Conservation (phyloP, 805 yeast genomes). For the Saccharomycopsis sp. region DNA sequence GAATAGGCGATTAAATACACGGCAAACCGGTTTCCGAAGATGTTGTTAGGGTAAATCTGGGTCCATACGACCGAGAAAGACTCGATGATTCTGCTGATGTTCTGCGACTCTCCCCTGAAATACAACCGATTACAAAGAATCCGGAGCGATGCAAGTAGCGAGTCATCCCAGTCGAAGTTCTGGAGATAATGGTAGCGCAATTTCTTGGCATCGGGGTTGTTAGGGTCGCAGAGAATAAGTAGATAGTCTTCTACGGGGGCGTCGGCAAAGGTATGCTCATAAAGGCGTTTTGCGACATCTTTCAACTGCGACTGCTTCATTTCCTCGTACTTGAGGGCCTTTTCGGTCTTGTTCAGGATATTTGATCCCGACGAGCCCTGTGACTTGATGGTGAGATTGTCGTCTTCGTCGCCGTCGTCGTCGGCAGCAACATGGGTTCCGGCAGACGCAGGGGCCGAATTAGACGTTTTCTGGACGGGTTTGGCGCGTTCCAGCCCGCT, state of each 20-base stretch:
- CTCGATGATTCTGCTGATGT: slow-evolving; percentile 87
- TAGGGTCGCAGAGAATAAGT: slow-evolving; percentile 17
- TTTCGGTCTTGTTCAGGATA: slow-evolving; percentile 18
- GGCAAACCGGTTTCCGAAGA: slow-evolving; percentile 44
- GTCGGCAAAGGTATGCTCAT: slow-evolving; percentile 10
- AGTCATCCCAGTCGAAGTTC: slow-evolving; percentile 13
- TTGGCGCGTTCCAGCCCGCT: too few species aligned
- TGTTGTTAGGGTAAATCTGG: slow-evolving; percentile 20
- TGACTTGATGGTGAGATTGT: slow-evolving; percentile 13
- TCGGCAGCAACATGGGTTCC: not conserved
- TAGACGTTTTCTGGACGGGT: not conserved
- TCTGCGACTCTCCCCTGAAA: slow-evolving; percentile 96
- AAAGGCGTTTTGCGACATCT: slow-evolving; percentile 13
- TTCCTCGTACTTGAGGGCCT: slow-evolving; percentile 19
- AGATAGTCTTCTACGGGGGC: slow-evolving; percentile 21
- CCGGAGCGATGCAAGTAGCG: slow-evolving; percentile 40
- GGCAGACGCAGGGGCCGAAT: not conserved
- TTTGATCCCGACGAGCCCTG: slow-evolving; percentile 6
- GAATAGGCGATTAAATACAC: slow-evolving; percentile 48
- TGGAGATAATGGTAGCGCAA: slow-evolving; percentile 16
- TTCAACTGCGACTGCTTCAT: slow-evolving; percentile 13
- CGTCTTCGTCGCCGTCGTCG: slow-evolving; percentile 5
- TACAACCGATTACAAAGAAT: slow-evolving; percentile 76
- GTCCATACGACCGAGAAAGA: slow-evolving; percentile 20
- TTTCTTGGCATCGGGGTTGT: slow-evolving; percentile 16